A percentile compares a stretch with the other conserved stretches of the same genome.
Evolutionary conservation across 1,139 yeast genomes (phyloP).

Genomic region (Suhomyces guaymorum): DNA sequence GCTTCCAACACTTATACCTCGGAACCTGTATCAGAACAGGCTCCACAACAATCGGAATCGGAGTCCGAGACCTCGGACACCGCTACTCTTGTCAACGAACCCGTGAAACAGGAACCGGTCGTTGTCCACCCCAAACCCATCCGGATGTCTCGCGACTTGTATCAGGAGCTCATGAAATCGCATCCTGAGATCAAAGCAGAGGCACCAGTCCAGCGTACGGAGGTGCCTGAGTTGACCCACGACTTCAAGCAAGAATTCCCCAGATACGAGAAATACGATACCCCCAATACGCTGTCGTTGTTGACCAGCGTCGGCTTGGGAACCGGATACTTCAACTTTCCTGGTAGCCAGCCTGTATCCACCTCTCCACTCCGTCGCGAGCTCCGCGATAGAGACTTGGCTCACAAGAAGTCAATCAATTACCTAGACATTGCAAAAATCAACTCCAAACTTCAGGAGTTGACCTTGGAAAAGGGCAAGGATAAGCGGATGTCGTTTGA

Average conservation of each 20-base stretch:
- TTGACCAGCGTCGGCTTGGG: slow-evolving; percentile 39
- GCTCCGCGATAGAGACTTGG: slow-evolving; percentile 13
- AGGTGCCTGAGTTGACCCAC: slow-evolving; percentile 5
- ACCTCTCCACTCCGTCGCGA: slow-evolving; percentile 26
- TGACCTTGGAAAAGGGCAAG: slow-evolving; percentile 15
- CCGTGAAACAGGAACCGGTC: slow-evolving; percentile 2
- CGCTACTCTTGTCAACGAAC: slow-evolving; percentile 18
- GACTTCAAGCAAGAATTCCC: slow-evolving; percentile 6
- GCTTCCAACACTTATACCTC: slow-evolving; percentile 4
- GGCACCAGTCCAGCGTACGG: slow-evolving; percentile 1
- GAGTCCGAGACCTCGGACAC: slow-evolving; percentile 13
- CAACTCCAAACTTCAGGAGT: slow-evolving; percentile 22
- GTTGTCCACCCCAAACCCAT: slow-evolving; percentile 32
- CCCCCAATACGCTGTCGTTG: slow-evolving; percentile 13
- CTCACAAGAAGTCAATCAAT: slow-evolving; percentile 31
- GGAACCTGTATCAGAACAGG: slow-evolving; percentile 5
- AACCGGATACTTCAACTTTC: slow-evolving; percentile 35
- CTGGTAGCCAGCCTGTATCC: slow-evolving; percentile 24
- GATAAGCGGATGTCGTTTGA: slow-evolving; percentile 10
- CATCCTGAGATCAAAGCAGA: slow-evolving; percentile 8
- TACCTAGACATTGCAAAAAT: slow-evolving; percentile 36
- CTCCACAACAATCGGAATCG: slow-evolving; percentile 6
- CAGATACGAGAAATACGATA: slow-evolving; percentile 8
- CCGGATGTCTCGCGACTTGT: slow-evolving; percentile 20
- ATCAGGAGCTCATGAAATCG: slow-evolving; percentile 16